phyloP scores from a whole-genome alignment of 306 rosid genomes.

The Malus sylvestris region DNA sequence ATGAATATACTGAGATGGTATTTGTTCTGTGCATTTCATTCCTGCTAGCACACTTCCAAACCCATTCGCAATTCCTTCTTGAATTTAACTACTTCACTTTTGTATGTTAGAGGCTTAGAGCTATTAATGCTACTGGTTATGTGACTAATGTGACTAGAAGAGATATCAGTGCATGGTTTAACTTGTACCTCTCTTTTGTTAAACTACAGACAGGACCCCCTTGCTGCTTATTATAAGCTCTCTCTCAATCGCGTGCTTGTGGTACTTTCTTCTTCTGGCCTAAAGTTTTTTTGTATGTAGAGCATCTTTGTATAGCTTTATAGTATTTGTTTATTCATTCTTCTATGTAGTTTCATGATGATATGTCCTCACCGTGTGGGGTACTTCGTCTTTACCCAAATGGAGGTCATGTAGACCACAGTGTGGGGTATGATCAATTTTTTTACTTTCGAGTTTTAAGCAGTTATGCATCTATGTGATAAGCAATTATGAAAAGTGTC shows the following conservation, averaged over 20 bases:
- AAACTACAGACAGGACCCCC: slow-evolving; percentile 72
- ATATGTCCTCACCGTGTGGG: slow-evolving; percentile 81
- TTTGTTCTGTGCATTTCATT: neutral
- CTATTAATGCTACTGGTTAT: neutral
- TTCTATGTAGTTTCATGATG: slow-evolving; percentile 71
- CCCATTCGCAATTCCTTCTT: neutral
- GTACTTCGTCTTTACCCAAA: slow-evolving; percentile 75
- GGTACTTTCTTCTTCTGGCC: slow-evolving; percentile 33
- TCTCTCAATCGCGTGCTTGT: slow-evolving; percentile 87
- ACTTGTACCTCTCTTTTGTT: slow-evolving; percentile 10
- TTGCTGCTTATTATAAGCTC: slow-evolving; percentile 94
- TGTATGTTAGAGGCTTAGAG: neutral
- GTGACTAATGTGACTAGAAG: too few relatives aligned
- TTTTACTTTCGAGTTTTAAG: neutral
- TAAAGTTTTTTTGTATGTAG: too few relatives aligned
- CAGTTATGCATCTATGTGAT: too few relatives aligned
- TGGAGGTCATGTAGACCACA: slow-evolving; percentile 87
- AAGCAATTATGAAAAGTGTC: neutral
- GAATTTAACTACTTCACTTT: neutral
- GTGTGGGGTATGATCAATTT: slow-evolving; percentile 40
- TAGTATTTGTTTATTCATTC: neutral
- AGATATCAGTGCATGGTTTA: neutral
- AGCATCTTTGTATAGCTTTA: too few relatives aligned
- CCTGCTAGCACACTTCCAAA: neutral
- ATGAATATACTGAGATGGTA: neutral